Evolutionary conservation across 2,329 filamentous ascomycete genomes (phyloP), one percentile per base, ranked within the genome.

Genomic region (Epichloe typhina): DNA sequence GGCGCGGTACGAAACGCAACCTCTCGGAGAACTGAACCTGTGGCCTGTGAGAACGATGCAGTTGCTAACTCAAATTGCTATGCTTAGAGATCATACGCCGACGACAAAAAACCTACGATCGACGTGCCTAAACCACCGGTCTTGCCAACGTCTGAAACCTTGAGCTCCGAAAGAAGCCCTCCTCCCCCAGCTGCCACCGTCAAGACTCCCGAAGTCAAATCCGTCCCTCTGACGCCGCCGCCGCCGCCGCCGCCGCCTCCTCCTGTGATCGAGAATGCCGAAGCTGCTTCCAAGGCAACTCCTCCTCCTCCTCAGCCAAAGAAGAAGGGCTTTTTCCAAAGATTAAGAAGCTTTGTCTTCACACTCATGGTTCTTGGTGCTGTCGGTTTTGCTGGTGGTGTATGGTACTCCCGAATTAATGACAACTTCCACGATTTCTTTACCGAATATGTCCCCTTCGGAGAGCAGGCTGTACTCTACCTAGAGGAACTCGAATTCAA

Each of bases 361-460:
- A 86, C 86, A 50, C 69, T 96, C 46, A 71, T 90, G 55, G 69
- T 95, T 43, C 77, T 96, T 31, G 82, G 86, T 26, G 80, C 81
- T 5, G 69, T 94, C 43, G 83, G 85, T 39, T 98, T 95, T 61
- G 86, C 79, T 51, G 89, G 89, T 57, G 89, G 91, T 58, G 83
- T 96, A 50, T 95, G 86, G 75, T 93, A 95, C 69, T 91, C 93
- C 50, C 82, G 95, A 57, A 78, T 93, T 68, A 95, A 85, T 64
- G 93, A 98, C 74, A 95, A 88, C 71, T 98, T 97, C 78, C 91
- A 98, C 71, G 93, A 98, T 69, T 93, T 96, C 74, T 98, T 98
- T 72, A 97, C 90, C 61, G 90, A 96, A 71, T 98, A 91, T 67
- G 72, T 98, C 17, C 93, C 93, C 21, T 95, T 86, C 59, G 93